Conservation (phyloP, 2,329 filamentous ascomycete genomes). For the Colletotrichum gloeosporioides region DNA sequence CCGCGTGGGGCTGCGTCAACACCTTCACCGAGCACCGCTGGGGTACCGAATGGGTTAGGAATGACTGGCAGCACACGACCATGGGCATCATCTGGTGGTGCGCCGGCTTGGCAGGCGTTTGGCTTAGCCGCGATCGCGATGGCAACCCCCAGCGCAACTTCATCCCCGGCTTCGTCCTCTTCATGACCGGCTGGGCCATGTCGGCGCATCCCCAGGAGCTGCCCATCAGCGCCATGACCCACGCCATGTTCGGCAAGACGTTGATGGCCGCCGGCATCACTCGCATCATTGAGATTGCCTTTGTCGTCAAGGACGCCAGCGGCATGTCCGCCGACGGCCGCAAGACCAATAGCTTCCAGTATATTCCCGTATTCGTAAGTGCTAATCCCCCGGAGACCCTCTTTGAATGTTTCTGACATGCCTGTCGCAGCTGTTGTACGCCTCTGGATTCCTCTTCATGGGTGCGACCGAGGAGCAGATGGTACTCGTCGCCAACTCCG, state of each 20-base stretch:
- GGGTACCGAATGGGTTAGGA: constrained; percentile 87
- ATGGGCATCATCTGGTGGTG: constrained; percentile 99
- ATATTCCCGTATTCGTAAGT: constrained; percentile 62
- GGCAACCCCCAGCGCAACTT: constrained; percentile 91
- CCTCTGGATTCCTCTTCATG: constrained; percentile 96
- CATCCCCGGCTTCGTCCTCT: constrained; percentile 87
- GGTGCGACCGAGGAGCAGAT: constrained; percentile 97
- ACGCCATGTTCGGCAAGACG: constrained; percentile 90
- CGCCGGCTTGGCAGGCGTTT: constrained; percentile 88
- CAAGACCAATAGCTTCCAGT: constrained; percentile 69
- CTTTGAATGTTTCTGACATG: not conserved
- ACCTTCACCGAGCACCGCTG: constrained; percentile 98
- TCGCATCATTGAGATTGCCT: constrained; percentile 89
- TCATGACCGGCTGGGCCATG: constrained; percentile 96
- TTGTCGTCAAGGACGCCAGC: constrained; percentile 78
- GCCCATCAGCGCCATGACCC: constrained; percentile 84
- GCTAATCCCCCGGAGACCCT: not conserved
- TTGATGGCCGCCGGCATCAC: constrained; percentile 88
- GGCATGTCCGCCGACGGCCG: constrained; percentile 70
- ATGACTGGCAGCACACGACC: constrained; percentile 97
- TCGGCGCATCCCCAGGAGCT: constrained; percentile 86
- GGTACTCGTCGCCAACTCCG: constrained; percentile 72
- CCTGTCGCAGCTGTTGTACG: constrained; percentile 75
- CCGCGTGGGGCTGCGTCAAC: constrained; percentile 95
- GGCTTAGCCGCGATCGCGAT: constrained; percentile 84